A percentile compares a stretch with the other conserved stretches of the same genome.
These are phyloP conservation scores for Dalechampia spathulata DNA, from an alignment of 441 rosid genomes.

Conservation along the genomic window DNA sequence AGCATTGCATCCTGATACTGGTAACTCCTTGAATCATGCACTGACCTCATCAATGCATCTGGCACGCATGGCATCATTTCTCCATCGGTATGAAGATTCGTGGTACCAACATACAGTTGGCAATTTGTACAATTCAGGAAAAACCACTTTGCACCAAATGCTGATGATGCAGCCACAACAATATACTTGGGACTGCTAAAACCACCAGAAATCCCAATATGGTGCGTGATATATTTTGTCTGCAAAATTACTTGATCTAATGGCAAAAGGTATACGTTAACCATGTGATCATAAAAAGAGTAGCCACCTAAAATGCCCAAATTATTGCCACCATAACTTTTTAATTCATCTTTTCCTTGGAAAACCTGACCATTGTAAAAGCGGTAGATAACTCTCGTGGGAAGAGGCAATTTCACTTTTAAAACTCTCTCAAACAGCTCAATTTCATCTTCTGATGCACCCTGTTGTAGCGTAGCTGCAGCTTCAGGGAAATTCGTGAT, in stretches of 20 bases:
- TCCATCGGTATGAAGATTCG: conserved; percentile 27
- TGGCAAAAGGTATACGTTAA: conserved; percentile 66
- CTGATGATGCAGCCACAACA: conserved; percentile 51
- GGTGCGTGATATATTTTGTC: conserved; percentile 26
- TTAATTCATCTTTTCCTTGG: background rate
- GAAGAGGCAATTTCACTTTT: conserved; percentile 60
- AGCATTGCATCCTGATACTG: conserved; percentile 63
- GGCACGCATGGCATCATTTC: conserved; percentile 79
- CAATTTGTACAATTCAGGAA: conserved; percentile 74
- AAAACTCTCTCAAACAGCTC: conserved; percentile 37
- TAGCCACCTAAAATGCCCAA: conserved; percentile 83
- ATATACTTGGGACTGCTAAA: conserved; percentile 22
- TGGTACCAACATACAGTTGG: conserved; percentile 60
- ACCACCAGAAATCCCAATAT: conserved; percentile 23
- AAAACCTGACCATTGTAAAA: conserved; percentile 73
- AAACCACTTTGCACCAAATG: conserved; percentile 37
- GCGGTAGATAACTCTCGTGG: conserved; percentile 75
- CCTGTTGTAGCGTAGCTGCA: conserved; percentile 50
- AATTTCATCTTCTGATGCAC: conserved; percentile 67
- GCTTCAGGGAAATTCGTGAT: conserved; percentile 61
- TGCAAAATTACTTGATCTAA: conserved; percentile 34
- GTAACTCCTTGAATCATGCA: conserved; percentile 31
- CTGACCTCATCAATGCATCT: conserved; percentile 33
- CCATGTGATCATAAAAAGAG: conserved; percentile 34
- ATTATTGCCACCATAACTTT: conserved; percentile 1